phyloP scores from a whole-genome alignment of 768 basidiomycete genomes.

The Chlorophyllum brunneum region DNA sequence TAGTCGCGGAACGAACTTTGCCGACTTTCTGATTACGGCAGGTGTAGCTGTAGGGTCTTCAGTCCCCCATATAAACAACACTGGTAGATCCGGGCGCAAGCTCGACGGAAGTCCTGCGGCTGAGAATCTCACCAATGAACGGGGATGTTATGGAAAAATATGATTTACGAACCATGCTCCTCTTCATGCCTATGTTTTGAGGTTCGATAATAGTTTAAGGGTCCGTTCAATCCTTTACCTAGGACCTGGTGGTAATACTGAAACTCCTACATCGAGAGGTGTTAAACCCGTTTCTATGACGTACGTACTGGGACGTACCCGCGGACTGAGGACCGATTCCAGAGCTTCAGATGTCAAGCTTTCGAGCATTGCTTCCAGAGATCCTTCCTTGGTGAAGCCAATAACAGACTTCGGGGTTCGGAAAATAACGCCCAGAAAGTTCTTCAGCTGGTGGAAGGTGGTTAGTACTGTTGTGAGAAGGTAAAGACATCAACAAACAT shows the following conservation, averaged over 20 bases:
- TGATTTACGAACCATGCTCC: conserved; percentile 39
- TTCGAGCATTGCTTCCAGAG: conserved; percentile 14
- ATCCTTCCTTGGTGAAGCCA: conserved; percentile 23
- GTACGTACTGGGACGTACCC: background rate
- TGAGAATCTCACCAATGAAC: conserved; percentile 17
- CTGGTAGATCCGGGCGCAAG: conserved; percentile 46
- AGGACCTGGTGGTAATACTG: conserved; percentile 47
- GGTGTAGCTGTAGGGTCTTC: conserved; percentile 46
- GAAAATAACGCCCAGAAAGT: conserved; percentile 30
- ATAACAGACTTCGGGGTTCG: conserved; percentile 10
- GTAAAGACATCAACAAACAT: conserved; percentile 34
- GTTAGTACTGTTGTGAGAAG: background rate
- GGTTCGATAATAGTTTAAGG: conserved; percentile 78
- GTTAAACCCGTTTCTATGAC: background rate
- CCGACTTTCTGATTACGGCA: conserved; percentile 35
- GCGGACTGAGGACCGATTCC: background rate
- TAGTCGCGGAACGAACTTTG: conserved; percentile 46
- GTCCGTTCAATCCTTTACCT: conserved; percentile 56
- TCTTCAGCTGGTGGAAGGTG: conserved; percentile 28
- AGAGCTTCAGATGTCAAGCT: conserved; percentile 7
- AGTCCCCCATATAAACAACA: conserved; percentile 60
- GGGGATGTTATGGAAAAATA: background rate
- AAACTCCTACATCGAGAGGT: conserved; percentile 43
- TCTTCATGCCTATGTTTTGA: conserved; percentile 59
- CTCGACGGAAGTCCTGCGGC: conserved; percentile 40